Conservation (phyloP, 768 basidiomycete species). For the Agrocybe pediades region DNA sequence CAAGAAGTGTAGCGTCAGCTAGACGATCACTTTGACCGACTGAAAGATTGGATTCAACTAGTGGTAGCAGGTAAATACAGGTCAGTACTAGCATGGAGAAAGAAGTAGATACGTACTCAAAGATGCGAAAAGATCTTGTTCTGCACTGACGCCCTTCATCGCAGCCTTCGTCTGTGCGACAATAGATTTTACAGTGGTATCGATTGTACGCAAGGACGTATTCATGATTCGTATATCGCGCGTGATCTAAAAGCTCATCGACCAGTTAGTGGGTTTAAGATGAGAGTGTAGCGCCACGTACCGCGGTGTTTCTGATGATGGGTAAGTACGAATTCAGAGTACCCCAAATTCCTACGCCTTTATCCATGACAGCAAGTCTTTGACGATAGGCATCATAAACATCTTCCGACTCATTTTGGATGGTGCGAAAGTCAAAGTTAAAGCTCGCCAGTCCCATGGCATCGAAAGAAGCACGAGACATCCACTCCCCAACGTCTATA, state of each 20-base stretch:
- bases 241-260: background rate
- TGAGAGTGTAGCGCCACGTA: conserved; percentile 25
- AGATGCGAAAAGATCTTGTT: conserved; percentile 51
- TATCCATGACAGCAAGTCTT: conserved; percentile 51
- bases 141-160: conserved; percentile 23
- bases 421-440: conserved; percentile 50
- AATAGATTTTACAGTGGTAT: conserved; percentile 40
- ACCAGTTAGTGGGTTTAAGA: background rate
- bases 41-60: conserved; percentile 65
- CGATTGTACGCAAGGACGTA: conserved; percentile 40
- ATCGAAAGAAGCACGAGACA: conserved; percentile 65
- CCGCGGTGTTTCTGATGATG: conserved; percentile 44
- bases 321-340: conserved; percentile 51
- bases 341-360: conserved; percentile 38
- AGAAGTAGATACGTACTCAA: conserved; percentile 40
- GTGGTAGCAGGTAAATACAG: background rate
- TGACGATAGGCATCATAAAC: conserved; percentile 51
- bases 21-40: conserved; percentile 44
- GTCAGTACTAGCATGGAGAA: background rate
- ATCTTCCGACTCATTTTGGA: conserved; percentile 49
- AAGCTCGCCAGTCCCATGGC: conserved; percentile 63
- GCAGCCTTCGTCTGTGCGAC: conserved; percentile 42
- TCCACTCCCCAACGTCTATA: conserved; percentile 57
- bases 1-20: conserved; percentile 62
- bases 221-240: conserved; percentile 27